Evolutionary conservation across 2,329 filamentous ascomycete genomes (phyloP), one percentile per base, ranked within the genome.

Genomic region (Claviceps fusiformis): DNA sequence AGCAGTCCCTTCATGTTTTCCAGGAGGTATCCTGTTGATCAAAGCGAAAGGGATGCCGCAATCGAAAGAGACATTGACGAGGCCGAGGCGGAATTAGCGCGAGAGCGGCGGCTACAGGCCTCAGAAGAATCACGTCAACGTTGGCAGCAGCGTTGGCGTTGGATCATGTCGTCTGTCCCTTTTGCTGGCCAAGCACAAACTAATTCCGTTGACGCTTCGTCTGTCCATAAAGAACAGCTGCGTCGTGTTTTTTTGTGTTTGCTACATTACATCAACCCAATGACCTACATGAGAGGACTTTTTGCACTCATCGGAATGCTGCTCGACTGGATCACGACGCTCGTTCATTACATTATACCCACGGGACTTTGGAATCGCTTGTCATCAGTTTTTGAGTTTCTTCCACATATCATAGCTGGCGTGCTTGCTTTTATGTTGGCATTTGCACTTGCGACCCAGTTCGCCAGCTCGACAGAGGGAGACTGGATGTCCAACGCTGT

Each of bases 231-330:
- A 43, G 35, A 19, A 10, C 35, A 48, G 33, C 31, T 10, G 11
- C 55, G n/a, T 29, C n/a, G 19, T 19, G 50, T 44, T n/a, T 49
- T 55, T 2, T 13, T 43, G 33, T 55, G 63, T 39, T 65, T 64
- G 60, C 60, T 61, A 58, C 60, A 61, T 19, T 56, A 69, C 3
- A 50, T 68, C 4, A 62, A 68, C 33, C 69, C 68, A 0, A 59
- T 62, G 55, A 68, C 65, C 5, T 70, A 70, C 35, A 6, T 69
- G 1, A 54, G 63, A 19, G 58, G 60, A 4, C 13, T 65, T 17
- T 56, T 55, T 17, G 66, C 64, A 63, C 8, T 63, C 6, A 44
- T 64, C 15, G 60, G 62, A 17, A 50, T 46, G 17, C 50, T 59
- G 27, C 59, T 63, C 54, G 59, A 67, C 41, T 52, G 54, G 19